Evolutionary conservation across 2,329 filamentous ascomycete species (phyloP), one percentile per base, ranked within the genome.

Genomic region (Furcasterigmium sp.): DNA sequence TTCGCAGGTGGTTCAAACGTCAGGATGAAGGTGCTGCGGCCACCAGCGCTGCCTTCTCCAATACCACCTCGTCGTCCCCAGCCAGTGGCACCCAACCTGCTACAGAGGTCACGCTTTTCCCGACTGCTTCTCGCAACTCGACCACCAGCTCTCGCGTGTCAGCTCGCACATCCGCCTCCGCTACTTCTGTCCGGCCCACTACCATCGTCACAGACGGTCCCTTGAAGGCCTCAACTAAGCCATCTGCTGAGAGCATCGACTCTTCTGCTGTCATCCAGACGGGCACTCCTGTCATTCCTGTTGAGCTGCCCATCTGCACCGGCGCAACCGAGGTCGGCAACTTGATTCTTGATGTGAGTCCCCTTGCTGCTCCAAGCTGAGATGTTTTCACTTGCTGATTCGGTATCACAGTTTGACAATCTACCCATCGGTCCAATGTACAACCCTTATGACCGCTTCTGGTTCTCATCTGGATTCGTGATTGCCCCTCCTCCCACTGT

Each of bases 401-500:
- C 2, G 36, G 42, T 38, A n/a, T 18, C n/a, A 17, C 39, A 69
- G 66, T 69, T 69, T 44, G 65, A 69, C 42, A 52, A 56, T 14
- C 45, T 58, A 5, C 56, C 55, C n/a, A 45, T 57, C 8, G 65
- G 65, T 0, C 64, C 64, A 9, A 53, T 69, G 3, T 64, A 66
- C 52, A 68, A 68, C 18, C 66, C 66, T 1, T 54, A 58, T 15
- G 56, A 62, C 7, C 61, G 64, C 37, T 56, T 68, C 21, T 69
- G 65, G 65, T 69, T 69, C 43, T 68, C 66, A 20, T 56, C 64
- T 45, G 66, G 66, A 3, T 69, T 69, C 43, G 51, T 66, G 6
- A 54, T 68, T 37, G 58, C 59, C 2, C 64, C 66, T 3, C 61
- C 61, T 19, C 49, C 56, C 17, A 46, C 53, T 10, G 57, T 63